Conservation (phyloP, 192 early-diverging fungal genomes). For the Backusella liffmaniae region DNA sequence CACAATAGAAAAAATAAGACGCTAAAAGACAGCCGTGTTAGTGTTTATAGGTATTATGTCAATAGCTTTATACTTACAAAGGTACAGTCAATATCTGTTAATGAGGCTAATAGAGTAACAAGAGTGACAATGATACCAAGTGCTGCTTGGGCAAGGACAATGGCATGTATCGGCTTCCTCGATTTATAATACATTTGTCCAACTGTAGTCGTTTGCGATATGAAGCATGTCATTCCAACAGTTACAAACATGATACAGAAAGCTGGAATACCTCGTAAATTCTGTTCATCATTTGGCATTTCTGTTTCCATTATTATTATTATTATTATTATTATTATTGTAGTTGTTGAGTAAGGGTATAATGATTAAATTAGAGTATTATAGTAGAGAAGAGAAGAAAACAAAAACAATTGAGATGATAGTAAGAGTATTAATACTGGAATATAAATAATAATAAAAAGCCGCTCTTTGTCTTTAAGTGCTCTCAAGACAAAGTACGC, state of each 20-base stretch:
- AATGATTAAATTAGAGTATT: background rate
- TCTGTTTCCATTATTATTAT: background rate
- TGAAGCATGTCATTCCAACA: constrained; percentile 28
- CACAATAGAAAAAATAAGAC: constrained; percentile 29
- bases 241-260: constrained; percentile 37
- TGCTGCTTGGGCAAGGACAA: constrained; percentile 24
- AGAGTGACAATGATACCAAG: constrained; percentile 24
- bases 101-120: constrained; percentile 27
- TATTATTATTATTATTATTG: background rate
- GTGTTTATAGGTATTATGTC: background rate
- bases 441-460: background rate
- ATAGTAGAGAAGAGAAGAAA: background rate
- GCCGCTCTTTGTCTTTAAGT: background rate
- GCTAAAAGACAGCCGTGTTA: constrained; percentile 8
- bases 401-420: background rate
- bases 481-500: background rate
- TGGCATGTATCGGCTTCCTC: constrained; percentile 22
- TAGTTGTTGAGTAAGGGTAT: background rate
- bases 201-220: constrained; percentile 23
- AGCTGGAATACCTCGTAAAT: background rate
- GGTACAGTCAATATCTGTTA: constrained; percentile 18
- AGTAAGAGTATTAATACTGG: background rate
- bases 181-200: constrained; percentile 17
- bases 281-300: background rate
- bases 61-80: constrained; percentile 27